Conservation (phyloP, 2,329 filamentous ascomycete species). For the Penicillium aurantiogriseum region DNA sequence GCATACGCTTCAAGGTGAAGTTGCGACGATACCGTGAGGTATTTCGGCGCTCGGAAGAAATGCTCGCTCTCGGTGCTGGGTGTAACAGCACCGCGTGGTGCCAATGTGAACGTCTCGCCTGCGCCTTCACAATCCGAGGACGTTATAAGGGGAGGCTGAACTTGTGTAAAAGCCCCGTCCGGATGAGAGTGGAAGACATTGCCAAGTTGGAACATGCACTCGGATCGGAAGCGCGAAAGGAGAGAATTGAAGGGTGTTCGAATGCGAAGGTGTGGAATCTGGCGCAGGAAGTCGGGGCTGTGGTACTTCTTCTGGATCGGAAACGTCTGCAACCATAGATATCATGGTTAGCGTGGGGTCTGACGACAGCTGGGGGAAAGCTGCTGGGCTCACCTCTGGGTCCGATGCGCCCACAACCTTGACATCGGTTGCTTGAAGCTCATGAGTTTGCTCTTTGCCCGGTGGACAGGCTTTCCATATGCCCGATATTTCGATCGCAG, state of each 20-base stretch:
- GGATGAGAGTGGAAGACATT: constrained; percentile 67
- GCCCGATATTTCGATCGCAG: constrained; percentile 74
- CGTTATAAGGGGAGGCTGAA: constrained; percentile 90
- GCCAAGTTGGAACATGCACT: constrained; percentile 69
- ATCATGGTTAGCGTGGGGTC: constrained; percentile 9
- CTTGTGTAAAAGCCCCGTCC: constrained; percentile 62
- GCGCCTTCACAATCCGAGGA: constrained; percentile 97
- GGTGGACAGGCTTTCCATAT: constrained; percentile 69
- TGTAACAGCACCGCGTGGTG: constrained; percentile 41
- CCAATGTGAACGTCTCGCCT: constrained; percentile 83
- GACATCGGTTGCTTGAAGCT: constrained; percentile 72
- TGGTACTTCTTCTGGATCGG: constrained; percentile 98
- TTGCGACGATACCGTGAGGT: constrained; percentile 92
- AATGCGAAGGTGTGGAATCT: constrained; percentile 80
- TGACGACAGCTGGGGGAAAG: background rate
- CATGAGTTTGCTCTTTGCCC: constrained; percentile 69
- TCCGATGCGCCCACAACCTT: constrained; percentile 74
- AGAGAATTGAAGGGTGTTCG: constrained; percentile 78
- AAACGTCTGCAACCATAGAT: constrained; percentile 61
- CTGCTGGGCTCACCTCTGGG: constrained; percentile 62
- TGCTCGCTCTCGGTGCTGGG: constrained; percentile 44
- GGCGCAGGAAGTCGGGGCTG: constrained; percentile 81
- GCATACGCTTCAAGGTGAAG: constrained; percentile 90
- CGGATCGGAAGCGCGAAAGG: constrained; percentile 78
- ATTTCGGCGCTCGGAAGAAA: constrained; percentile 88